Conservation (phyloP, 1,284 basidiomycete genomes). For the Fomitopsis pinicola region DNA sequence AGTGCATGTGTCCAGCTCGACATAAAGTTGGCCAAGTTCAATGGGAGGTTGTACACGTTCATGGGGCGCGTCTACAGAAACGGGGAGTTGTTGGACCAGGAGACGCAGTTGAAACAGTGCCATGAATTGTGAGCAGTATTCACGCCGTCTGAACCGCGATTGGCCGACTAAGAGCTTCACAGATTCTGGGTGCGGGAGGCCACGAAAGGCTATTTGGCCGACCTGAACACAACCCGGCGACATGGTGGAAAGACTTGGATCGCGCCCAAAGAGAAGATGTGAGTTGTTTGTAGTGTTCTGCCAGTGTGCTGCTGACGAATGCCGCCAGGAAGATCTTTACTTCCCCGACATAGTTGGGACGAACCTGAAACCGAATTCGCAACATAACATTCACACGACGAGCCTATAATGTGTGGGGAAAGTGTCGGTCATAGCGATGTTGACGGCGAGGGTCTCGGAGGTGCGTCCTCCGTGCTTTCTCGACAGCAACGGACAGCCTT, state of each 20-base stretch:
- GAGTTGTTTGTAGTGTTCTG: conserved; percentile 23
- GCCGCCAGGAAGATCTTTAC: conserved; percentile 76
- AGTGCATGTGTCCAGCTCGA: neutral
- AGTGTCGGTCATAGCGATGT: conserved; percentile 76
- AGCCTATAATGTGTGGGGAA: conserved; percentile 72
- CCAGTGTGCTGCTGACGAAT: neutral
- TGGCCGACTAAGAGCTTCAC: too few relatives aligned
- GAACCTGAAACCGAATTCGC: conserved; percentile 50
- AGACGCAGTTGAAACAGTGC: conserved; percentile 68
- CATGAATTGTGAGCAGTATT: conserved; percentile 62
- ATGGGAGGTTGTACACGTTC: too few relatives aligned
- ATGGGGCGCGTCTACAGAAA: too few relatives aligned
- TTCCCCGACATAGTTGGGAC: conserved; percentile 88
- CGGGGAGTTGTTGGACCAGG: conserved; percentile 71
- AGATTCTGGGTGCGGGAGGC: conserved; percentile 79
- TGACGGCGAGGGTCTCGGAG: conserved; percentile 85
- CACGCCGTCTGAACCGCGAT: too few relatives aligned
- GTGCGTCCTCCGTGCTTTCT: conserved; percentile 39
- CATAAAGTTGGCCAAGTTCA: too few relatives aligned
- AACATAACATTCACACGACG: conserved; percentile 71
- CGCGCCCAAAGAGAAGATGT: conserved; percentile 88
- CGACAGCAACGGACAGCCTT: neutral
- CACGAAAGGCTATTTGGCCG: conserved; percentile 87
- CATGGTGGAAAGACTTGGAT: conserved; percentile 96
- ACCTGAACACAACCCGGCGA: conserved; percentile 76